These are phyloP conservation scores for Trypanosoma avium DNA, from an alignment of 208 protist species.

Conservation along the genomic window DNA sequence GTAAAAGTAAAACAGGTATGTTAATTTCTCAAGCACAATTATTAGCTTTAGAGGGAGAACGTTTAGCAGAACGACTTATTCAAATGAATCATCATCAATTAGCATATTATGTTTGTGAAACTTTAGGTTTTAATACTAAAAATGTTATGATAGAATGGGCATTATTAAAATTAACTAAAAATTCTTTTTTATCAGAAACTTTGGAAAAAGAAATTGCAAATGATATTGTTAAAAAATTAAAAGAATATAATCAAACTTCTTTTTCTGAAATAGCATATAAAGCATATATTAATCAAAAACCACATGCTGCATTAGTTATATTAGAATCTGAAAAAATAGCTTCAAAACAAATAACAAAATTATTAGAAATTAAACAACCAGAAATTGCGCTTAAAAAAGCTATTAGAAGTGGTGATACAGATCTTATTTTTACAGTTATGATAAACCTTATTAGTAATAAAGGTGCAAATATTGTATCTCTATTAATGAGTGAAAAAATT, in stretches of 20 bases:
- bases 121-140: slow-evolving; percentile 60
- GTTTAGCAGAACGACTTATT: slow-evolving; percentile 78
- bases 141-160: slow-evolving; percentile 94
- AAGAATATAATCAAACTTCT: slow-evolving; percentile 33
- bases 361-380: slow-evolving; percentile 71
- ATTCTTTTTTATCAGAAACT: slow-evolving; percentile 9
- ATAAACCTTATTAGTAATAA: slow-evolving; percentile 52
- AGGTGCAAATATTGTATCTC: slow-evolving; percentile 31
- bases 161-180: slow-evolving; percentile 75
- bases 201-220: slow-evolving; percentile 38
- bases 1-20: slow-evolving; percentile 67
- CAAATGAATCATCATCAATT: slow-evolving; percentile 83
- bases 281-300: slow-evolving; percentile 45
- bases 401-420: slow-evolving; percentile 39
- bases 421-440: slow-evolving; percentile 72
- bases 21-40: slow-evolving; percentile 90
- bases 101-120: slow-evolving; percentile 75
- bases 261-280: slow-evolving; percentile 67
- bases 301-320: slow-evolving; percentile 51
- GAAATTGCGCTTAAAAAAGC: slow-evolving; percentile 58
- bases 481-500: slow-evolving; percentile 28
- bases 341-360: slow-evolving; percentile 48
- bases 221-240: slow-evolving; percentile 54
- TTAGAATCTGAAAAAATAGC: slow-evolving; percentile 54
- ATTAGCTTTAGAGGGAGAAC: slow-evolving; percentile 43